Evolutionary conservation across 1,284 basidiomycete genomes (phyloP), one percentile per base, ranked within the genome.

Genomic region (Cryptococcus amylolentus): DNA sequence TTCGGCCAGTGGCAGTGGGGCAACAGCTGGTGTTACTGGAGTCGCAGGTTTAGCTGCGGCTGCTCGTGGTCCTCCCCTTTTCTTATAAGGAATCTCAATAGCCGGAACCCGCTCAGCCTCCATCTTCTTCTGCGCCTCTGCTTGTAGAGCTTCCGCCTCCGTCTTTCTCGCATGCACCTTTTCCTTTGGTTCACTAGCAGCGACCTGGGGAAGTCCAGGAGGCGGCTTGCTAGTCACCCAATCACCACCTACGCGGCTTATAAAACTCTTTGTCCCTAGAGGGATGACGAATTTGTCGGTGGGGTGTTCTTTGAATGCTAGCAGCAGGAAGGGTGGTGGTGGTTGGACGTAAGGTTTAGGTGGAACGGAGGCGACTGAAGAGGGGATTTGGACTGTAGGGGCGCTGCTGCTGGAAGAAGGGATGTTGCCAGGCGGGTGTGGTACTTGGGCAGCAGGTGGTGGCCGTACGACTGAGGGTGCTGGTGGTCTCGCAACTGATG

Each of bases 271-370:
- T 3, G 56, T 40, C 1, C 73, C 73, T 1, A 76, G 55, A 0
- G 73, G 73, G 2, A 76, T 55, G 2, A 74, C 51, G 49, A 65
- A 74, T 49, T 76, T 76, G 48, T 76, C 73, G 1, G 71, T 73
- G 2, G 66, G 65, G 16, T 58, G 51, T 23, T 74, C 72, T 49
- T 70, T 72, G 69, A 76, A 76, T 1, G 72, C 69, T 0, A 76
- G 42, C 14, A 74, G 66, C 3, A 76, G 62, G 56, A 76, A 76
- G 1, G 70, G 67, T 5, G 72, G 69, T 8, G 68, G 65, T 6
- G 60, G 50, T 0, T 69, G 71, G 42, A 70, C 69, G 0, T 60
- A 57, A 2, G 65, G 64, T 37, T 61, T 54, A 4, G 65, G 66
- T 23, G 66, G 65, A 28, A 26, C 4, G 12, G 27, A 26, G 10